phyloP scores from a whole-genome alignment of 768 basidiomycete species.

The Boletus rubropictus region DNA sequence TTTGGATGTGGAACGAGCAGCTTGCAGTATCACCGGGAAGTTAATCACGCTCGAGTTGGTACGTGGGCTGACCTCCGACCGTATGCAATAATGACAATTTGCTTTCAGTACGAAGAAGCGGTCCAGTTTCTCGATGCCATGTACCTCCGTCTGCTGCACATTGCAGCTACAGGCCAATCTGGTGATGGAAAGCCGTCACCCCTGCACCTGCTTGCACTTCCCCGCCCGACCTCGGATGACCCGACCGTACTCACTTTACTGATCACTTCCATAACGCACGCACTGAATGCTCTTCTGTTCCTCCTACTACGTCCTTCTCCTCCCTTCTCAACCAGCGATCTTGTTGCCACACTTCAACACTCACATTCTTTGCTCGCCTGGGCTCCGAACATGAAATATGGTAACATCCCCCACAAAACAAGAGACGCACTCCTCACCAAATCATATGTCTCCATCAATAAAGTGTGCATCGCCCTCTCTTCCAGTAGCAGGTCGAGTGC shows the following conservation, averaged over 20 bases:
- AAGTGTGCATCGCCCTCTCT: slow-evolving; percentile 29
- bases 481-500: slow-evolving; percentile 13
- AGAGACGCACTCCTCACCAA: slow-evolving; percentile 55
- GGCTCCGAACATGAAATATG: slow-evolving; percentile 38
- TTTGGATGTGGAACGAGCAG: slow-evolving; percentile 70
- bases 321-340: slow-evolving; percentile 13
- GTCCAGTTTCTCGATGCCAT: slow-evolving; percentile 41
- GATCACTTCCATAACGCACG: slow-evolving; percentile 55
- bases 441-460: slow-evolving; percentile 49
- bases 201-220: slow-evolving; percentile 38
- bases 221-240: slow-evolving; percentile 33
- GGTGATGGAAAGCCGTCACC: not conserved
- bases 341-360: slow-evolving; percentile 29
- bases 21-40: slow-evolving; percentile 61
- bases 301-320: slow-evolving; percentile 17
- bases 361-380: slow-evolving; percentile 45
- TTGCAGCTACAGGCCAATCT: not conserved
- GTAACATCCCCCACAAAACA: slow-evolving; percentile 45
- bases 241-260: slow-evolving; percentile 44
- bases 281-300: slow-evolving; percentile 40
- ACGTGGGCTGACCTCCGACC: slow-evolving; percentile 25
- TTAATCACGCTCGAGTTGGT: slow-evolving; percentile 68
- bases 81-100: not conserved
- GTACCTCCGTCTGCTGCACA: slow-evolving; percentile 35
- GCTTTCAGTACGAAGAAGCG: slow-evolving; percentile 49